Percentiles rank a stretch among this genome's conserved stretches.
Conservation (phyloP, 805 yeast genomes). For the Starmerella geochares region DNA sequence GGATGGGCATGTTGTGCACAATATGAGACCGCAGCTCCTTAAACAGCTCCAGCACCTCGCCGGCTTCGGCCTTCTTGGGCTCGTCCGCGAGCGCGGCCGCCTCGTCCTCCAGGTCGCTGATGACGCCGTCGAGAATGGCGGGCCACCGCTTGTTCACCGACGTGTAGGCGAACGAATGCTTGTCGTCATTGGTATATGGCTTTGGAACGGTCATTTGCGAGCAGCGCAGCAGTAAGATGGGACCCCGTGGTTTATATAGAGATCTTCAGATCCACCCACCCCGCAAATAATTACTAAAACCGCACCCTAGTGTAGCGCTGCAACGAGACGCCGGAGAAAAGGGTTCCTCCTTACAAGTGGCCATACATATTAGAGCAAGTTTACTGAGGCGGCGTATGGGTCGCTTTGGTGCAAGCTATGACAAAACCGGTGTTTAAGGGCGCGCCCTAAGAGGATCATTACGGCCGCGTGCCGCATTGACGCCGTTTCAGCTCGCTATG, state of each 20-base stretch:
- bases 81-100: conserved; percentile 26
- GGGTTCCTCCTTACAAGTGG: background rate
- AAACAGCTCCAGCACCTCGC: conserved; percentile 37
- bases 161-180: conserved; percentile 67
- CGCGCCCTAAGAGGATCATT: no score
- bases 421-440: no score
- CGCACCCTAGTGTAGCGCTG: background rate
- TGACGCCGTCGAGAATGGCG: conserved; percentile 55
- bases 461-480: no score
- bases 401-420: background rate
- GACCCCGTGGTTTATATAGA: background rate
- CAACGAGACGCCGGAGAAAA: background rate
- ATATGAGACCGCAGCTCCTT: conserved; percentile 34
- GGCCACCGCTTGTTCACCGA: conserved; percentile 86
- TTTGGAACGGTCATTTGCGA: conserved; percentile 7
- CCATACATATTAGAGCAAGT: background rate
- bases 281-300: conserved; percentile 6
- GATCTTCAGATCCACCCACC: background rate
- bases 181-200: conserved; percentile 37
- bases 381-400: background rate
- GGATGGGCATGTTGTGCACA: conserved; percentile 36
- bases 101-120: conserved; percentile 48
- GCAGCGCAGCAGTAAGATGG: background rate
- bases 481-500: no score
- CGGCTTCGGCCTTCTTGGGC: conserved; percentile 39